Evolutionary conservation across 768 basidiomycete genomes (phyloP).

Genomic region (Rubroboletus satanas): DNA sequence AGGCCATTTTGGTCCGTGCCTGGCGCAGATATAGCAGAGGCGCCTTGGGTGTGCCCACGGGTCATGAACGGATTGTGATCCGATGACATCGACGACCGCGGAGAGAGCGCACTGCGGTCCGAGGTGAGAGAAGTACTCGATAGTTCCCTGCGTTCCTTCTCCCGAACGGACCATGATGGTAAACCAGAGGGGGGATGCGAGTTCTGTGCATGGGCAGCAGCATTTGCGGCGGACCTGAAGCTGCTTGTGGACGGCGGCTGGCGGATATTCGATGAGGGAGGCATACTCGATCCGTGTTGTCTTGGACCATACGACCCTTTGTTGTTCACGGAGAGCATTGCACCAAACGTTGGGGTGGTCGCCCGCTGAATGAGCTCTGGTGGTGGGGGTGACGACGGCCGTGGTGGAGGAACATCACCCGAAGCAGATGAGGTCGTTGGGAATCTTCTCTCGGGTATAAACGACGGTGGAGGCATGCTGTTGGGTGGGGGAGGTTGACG

Average conservation of each 20-base stretch:
- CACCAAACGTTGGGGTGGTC: constrained; percentile 77
- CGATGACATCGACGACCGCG: constrained; percentile 80
- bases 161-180: constrained; percentile 48
- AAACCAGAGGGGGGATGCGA: constrained; percentile 41
- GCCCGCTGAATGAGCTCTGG: constrained; percentile 89
- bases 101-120: constrained; percentile 63
- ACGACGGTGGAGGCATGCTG: constrained; percentile 72
- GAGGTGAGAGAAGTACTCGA: constrained; percentile 71
- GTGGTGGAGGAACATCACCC: constrained; percentile 67
- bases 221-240: constrained; percentile 71
- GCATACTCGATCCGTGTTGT: constrained; percentile 72
- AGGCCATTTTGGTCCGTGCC: constrained; percentile 28
- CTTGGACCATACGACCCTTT: constrained; percentile 46
- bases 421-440: constrained; percentile 42
- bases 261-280: constrained; percentile 63
- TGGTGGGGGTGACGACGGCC: constrained; percentile 91
- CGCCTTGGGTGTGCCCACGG: constrained; percentile 33
- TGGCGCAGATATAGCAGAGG: constrained; percentile 46
- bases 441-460: constrained; percentile 66
- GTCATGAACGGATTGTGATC: constrained; percentile 55
- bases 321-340: constrained; percentile 54
- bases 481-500: constrained; percentile 66
- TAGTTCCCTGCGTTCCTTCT: constrained; percentile 52
- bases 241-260: constrained; percentile 77
- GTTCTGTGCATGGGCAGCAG: constrained; percentile 48